Base-by-base conservation (phyloP, 768 basidiomycete genomes). In the Rubroboletus pulcherrimus region DNA sequence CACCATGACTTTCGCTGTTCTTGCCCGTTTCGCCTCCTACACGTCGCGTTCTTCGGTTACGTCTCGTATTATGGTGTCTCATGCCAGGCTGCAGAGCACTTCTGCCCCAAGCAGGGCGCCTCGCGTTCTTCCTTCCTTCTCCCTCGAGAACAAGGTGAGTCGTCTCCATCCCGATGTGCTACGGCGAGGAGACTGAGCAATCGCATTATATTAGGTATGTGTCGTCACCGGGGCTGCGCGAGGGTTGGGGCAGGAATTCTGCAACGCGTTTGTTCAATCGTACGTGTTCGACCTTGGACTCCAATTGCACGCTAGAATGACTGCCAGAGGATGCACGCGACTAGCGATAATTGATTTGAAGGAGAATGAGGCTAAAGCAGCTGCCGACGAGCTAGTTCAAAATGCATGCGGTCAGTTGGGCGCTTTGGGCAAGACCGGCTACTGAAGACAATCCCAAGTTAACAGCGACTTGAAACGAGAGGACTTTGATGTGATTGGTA, bases 221-320 rank as follows among this genome's bases (percentile, higher is more conserved):
- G 75, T 95, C 63, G 86, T 98, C 49, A 98, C 96, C 38, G 96
- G 96, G 44, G 96, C 87, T 51, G 96, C 94, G 12, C 81, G 90
- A 64, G 96, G 96, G 7, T 76, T 98, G 44, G 96, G 96, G 7
- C 81, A 89, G 61, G 87, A 93, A 71, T 93, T 98, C 69, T 94
- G 93, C 69, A 82, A 86, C 44, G 93, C 93, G 12, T 94, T 98
- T 71, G 65, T 94, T 61, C 85, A 89, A 73, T 89, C 90, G 90
- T 91, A 55, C 38, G 53, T 58, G 29, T 41, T 34, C 43, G 43
- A 5, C 30, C 41, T 39, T 42, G 47, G n/a, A 19, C 12, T 33
- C 8, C 37, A 34, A 34, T 55, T 11, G 24, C 34, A 21, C 35
- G 38, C 56, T 55, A 49, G 38, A 59, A 59, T 39, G 45, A 49